A percentile compares a stretch with the other conserved stretches of the same genome.
These are phyloP conservation scores for Trichopus zeylanicus DNA, from an alignment of 116 monocot species.

Conservation along the genomic window DNA sequence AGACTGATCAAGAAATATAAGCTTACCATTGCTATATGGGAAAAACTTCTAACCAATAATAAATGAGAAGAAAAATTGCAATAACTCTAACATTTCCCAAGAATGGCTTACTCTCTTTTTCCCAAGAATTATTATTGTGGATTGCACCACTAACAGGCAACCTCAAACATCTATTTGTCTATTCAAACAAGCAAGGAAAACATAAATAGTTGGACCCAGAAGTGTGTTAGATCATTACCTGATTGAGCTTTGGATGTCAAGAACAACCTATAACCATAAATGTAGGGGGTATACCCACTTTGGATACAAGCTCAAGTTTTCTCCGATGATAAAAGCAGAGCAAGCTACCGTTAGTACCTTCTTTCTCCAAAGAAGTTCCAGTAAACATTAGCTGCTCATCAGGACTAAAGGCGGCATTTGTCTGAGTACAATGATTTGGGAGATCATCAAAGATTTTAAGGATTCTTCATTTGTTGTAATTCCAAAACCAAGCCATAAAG, in stretches of 20 bases:
- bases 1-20: not conserved
- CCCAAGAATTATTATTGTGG: no score
- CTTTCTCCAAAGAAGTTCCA: constrained; percentile 91
- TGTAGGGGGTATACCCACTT: constrained; percentile 70
- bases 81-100: no score
- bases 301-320: constrained; percentile 88
- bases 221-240: constrained; percentile 40
- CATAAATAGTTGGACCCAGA: no score
- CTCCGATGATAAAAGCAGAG: constrained; percentile 79
- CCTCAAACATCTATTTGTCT: no score
- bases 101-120: no score
- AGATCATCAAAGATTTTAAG: constrained; percentile 79
- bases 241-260: constrained; percentile 96
- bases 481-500: constrained; percentile 67
- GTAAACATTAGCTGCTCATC: constrained; percentile 90
- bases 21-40: no score
- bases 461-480: constrained; percentile 66
- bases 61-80: no score
- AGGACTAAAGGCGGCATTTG: constrained; percentile 90
- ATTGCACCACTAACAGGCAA: no score
- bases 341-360: constrained; percentile 57
- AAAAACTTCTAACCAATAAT: no score
- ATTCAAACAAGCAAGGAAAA: no score
- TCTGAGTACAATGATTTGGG: constrained; percentile 89
- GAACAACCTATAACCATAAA: constrained; percentile 72